Percentiles rank a stretch among this genome's conserved stretches.
These are phyloP conservation scores for Helicostylum pulchrum DNA, from an alignment of 192 early-diverging fungal genomes.

Conservation along the genomic window DNA sequence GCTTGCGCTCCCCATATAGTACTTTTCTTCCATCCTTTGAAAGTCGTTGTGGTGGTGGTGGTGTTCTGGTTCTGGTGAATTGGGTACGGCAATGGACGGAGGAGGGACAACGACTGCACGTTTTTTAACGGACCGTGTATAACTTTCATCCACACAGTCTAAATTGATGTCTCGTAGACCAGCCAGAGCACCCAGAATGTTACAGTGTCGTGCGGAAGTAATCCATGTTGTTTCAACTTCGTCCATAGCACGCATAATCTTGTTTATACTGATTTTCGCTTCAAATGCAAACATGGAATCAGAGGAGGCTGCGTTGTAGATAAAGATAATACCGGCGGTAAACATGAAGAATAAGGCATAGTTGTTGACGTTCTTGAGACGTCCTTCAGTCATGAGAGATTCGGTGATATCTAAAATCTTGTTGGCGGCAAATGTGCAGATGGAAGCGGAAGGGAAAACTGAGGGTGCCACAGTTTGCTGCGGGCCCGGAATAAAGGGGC, in stretches of 20 bases:
- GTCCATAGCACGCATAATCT: conserved; percentile 31
- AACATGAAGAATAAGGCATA: conserved; percentile 33
- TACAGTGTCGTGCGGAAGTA: conserved; percentile 32
- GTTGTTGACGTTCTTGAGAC: conserved; percentile 28
- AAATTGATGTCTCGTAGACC: conserved; percentile 33
- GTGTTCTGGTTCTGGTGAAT: conserved; percentile 18
- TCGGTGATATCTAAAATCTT: conserved; percentile 36
- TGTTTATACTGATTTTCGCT: conserved; percentile 32
- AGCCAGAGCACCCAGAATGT: conserved; percentile 29
- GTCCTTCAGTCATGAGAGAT: conserved; percentile 18
- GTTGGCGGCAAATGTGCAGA: conserved; percentile 35
- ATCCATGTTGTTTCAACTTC: conserved; percentile 31
- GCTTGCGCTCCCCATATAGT: too few species aligned
- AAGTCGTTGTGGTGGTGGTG: too few species aligned
- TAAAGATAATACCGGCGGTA: conserved; percentile 39
- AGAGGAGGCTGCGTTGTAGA: conserved; percentile 26
- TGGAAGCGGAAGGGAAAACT: conserved; percentile 24
- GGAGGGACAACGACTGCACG: background rate
- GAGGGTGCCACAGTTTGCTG: conserved; percentile 7
- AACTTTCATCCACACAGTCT: conserved; percentile 24
- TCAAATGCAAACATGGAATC: conserved; percentile 32
- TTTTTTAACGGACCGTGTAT: conserved; percentile 4
- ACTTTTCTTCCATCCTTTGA: background rate
- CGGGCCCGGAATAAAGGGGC: conserved; percentile 44
- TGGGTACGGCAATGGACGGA: conserved; percentile 28